Percentiles rank a stretch among this genome's conserved stretches.
phyloP scores from a whole-genome alignment of 257 asterid species.

The Scutellaria minor region DNA sequence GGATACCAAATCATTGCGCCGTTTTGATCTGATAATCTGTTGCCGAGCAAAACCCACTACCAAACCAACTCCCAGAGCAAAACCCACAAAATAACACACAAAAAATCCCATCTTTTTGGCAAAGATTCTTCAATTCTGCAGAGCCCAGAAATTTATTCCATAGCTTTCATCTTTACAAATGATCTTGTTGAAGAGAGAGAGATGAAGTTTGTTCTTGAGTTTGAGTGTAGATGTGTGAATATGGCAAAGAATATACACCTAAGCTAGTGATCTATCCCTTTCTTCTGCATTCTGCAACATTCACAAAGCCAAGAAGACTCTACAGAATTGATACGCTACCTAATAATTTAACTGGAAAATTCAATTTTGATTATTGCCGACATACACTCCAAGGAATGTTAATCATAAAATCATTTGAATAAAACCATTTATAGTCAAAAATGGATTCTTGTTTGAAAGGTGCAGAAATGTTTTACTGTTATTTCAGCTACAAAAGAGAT shows the following conservation, averaged over 20 bases:
- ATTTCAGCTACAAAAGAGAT: not conserved
- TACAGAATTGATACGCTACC: not conserved
- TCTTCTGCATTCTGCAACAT: conserved; percentile 31
- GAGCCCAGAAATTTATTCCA: conserved; percentile 21
- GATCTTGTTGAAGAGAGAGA: not conserved
- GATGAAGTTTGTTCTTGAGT: conserved; percentile 5
- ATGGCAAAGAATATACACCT: conserved; percentile 28
- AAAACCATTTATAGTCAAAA: not conserved
- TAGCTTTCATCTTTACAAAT: not conserved
- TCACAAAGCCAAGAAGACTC: not conserved
- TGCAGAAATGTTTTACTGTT: not conserved
- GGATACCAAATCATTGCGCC: conserved; percentile 69
- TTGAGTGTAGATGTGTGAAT: conserved; percentile 30
- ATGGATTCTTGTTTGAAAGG: not conserved
- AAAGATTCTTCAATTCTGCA: conserved; percentile 4
- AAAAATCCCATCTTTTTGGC: conserved; percentile 65
- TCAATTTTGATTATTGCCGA: not conserved
- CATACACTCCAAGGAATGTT: too few relatives aligned
- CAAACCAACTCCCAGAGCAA: conserved; percentile 66
- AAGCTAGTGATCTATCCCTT: conserved; percentile 20
- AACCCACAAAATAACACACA: conserved; percentile 62
- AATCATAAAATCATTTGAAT: not conserved
- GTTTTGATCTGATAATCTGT: conserved; percentile 72
- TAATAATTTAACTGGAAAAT: not conserved
- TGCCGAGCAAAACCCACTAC: conserved; percentile 73